Evolutionary conservation across 2,329 filamentous ascomycete genomes (phyloP), one percentile per base, ranked within the genome.

Genomic region (Fusarium illudens): DNA sequence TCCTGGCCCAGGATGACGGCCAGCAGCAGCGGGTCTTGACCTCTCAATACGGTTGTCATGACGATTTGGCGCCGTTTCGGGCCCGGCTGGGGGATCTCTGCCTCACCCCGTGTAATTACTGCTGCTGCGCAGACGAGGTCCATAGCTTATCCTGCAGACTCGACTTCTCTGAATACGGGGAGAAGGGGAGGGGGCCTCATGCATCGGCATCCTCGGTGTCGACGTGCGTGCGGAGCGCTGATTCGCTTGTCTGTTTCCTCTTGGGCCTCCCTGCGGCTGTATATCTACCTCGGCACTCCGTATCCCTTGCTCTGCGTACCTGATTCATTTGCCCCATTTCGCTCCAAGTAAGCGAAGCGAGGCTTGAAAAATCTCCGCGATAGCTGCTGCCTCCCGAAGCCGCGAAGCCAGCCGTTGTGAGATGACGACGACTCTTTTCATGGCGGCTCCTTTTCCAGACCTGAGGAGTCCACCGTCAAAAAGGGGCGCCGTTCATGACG

Each of bases 31-130:
- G 62, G 62, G 33, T 49, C 58, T 52, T 39, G 44, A 32, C 50
- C 58, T 53, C 64, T 70, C 53, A 62, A 63, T 62, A 61, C 60
- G 65, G 72, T 74, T 74, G 72, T 72, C 72, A 70, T 74, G 72
- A 65, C 72, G 60, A 74, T 74, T 61, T 70, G 65, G 69, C 55
- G 69, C 48, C 55, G 71, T 74, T 73, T 71, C 62, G 62, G 36
- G 39, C 46, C 37, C 49, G 64, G 44, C 50, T 63, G 42, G 65
- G 36, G 49, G n/a, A 48, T 56, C 50, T 44, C 46, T 55, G 49
- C 49, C 55, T 64, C 53, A 20, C 34, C 46, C 36, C 19, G n/a
- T n/a, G n/a, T n/a, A n/a, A n/a, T n/a, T n/a, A n/a, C n/a, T n/a
- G n/a, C n/a, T n/a, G n/a, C n/a, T n/a, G n/a, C n/a, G n/a, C n/a